Evolutionary conservation across 179 eudicot species (phyloP).

Genomic region (Silene coronaria): DNA sequence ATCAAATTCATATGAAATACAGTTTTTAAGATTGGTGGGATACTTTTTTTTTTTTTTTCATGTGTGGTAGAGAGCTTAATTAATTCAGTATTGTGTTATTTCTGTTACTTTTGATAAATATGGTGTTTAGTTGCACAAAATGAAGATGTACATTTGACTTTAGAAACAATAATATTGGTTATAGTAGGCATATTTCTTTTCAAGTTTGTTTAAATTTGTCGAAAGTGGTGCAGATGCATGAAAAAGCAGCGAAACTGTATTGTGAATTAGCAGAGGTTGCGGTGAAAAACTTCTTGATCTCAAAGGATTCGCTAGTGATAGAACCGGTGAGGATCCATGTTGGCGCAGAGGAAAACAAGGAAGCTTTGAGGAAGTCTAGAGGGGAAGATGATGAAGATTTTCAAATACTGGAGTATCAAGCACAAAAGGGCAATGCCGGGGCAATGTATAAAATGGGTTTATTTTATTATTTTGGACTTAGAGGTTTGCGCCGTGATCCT

Average conservation of each 20-base stretch:
- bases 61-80: too few species aligned
- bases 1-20: not conserved
- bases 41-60: too few species aligned
- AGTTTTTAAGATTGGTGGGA: not conserved
- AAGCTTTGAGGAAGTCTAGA: constrained; percentile 74
- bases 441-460: constrained; percentile 93
- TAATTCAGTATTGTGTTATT: not conserved
- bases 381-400: constrained; percentile 99
- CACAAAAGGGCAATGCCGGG: constrained; percentile 80
- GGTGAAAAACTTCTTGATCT: constrained; percentile 69
- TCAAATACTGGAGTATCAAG: constrained; percentile 90
- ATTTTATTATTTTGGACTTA: constrained; percentile 81
- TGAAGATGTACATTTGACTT: not conserved
- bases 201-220: constrained; percentile 1
- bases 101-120: not conserved
- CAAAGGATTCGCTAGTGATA: constrained; percentile 76
- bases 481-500: constrained; percentile 86
- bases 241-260: constrained; percentile 70
- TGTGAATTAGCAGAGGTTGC: constrained; percentile 88
- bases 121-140: not conserved
- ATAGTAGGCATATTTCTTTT: not conserved
- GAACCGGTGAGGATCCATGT: constrained; percentile 83
- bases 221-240: constrained; percentile 64
- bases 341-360: constrained; percentile 92
- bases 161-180: not conserved